Percentiles rank a stretch among this genome's conserved stretches.
phyloP scores from a whole-genome alignment of 2,329 filamentous ascomycete species.

The Colletotrichum cereale region DNA sequence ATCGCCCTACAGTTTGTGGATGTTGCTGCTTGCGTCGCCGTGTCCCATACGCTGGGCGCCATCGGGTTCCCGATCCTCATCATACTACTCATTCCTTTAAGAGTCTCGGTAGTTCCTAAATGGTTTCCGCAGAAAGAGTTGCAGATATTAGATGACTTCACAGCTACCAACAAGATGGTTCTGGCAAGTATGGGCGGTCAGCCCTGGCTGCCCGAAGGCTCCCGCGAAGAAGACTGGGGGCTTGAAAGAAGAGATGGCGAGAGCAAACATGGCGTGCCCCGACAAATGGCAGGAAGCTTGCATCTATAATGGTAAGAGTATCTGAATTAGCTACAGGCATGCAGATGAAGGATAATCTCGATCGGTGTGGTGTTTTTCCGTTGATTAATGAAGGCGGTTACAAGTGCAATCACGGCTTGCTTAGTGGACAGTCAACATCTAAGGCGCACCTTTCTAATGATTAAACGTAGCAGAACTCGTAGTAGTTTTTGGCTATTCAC shows the following conservation, averaged over 20 bases:
- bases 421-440: no score
- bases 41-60: slow-evolving; percentile 70
- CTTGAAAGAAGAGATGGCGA: slow-evolving; percentile 40
- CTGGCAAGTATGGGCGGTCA: slow-evolving; percentile 65
- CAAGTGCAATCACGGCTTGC: no score
- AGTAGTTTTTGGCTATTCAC: no score
- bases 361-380: no score
- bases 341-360: no score
- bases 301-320: not conserved
- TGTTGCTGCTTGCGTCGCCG: slow-evolving; percentile 66
- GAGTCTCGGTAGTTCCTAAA: slow-evolving; percentile 61
- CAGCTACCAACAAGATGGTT: slow-evolving; percentile 65
- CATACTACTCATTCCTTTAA: slow-evolving; percentile 65
- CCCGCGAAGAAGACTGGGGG: slow-evolving; percentile 42
- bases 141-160: slow-evolving; percentile 63
- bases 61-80: slow-evolving; percentile 72
- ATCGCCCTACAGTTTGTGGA: slow-evolving; percentile 63
- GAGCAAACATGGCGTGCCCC: slow-evolving; percentile 40
- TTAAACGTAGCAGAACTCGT: no score
- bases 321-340: not conserved
- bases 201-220: slow-evolving; percentile 53
- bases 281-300: slow-evolving; percentile 45
- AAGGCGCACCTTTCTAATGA: no score
- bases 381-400: no score
- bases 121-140: slow-evolving; percentile 64